Conservation (phyloP, 2,329 filamentous ascomycete genomes). For the Fusarium robinianum region DNA sequence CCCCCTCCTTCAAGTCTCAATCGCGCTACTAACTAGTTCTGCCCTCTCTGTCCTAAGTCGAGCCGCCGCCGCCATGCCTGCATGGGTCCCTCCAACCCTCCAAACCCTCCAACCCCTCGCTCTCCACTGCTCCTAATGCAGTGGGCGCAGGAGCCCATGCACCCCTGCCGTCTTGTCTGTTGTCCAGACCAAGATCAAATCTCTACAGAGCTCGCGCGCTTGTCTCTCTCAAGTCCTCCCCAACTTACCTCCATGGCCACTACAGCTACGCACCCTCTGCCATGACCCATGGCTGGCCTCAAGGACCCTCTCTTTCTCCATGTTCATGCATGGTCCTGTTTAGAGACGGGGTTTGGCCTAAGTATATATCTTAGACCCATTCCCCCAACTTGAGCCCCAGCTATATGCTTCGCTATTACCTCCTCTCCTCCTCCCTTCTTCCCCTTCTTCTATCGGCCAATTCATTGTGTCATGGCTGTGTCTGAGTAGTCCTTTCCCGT, state of each 20-base stretch:
- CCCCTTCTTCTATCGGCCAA: conserved; percentile 30
- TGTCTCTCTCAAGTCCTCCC: conserved; percentile 34
- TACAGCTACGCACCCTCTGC: conserved; percentile 29
- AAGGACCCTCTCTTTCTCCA: conserved; percentile 45
- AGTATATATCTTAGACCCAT: conserved; percentile 55
- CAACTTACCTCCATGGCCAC: conserved; percentile 35
- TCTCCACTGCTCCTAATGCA: conserved; percentile 39
- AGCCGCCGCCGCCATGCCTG: conserved; percentile 38
- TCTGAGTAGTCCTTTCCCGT: conserved; percentile 37
- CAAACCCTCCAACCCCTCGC: conserved; percentile 39
- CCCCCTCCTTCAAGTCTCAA: conserved; percentile 32
- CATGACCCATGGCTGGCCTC: conserved; percentile 31
- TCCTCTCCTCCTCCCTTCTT: conserved; percentile 34
- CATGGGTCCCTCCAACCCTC: conserved; percentile 34
- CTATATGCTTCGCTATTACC: conserved; percentile 36
- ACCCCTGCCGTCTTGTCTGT: conserved; percentile 37
- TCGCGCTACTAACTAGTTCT: conserved; percentile 32
- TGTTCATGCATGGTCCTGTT: conserved; percentile 45
- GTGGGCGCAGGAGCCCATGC: conserved; percentile 35
- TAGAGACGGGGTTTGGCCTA: conserved; percentile 32
- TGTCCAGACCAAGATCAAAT: conserved; percentile 40
- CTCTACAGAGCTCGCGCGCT: conserved; percentile 37
- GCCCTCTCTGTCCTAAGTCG: conserved; percentile 37
- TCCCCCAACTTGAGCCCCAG: conserved; percentile 42
- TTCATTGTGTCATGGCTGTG: conserved; percentile 36